Percentiles rank a stretch among this genome's conserved stretches.
These are phyloP conservation scores for Royoungia palumana DNA, from an alignment of 768 basidiomycete genomes.

Conservation along the genomic window DNA sequence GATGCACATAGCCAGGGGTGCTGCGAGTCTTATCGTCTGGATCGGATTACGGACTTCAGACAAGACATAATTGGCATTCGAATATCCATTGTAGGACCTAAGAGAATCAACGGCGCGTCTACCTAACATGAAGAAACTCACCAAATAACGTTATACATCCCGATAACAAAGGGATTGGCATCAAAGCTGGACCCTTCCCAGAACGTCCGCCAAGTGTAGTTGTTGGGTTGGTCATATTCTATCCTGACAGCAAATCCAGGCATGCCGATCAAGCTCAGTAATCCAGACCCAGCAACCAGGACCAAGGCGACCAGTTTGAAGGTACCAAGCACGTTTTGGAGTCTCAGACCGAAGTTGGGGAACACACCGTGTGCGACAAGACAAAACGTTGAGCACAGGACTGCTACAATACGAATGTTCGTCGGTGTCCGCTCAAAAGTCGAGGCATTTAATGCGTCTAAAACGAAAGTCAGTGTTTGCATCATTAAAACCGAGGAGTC, in stretches of 20 bases:
- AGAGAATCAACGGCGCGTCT: background rate
- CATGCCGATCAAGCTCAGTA: constrained; percentile 47
- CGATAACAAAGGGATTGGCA: constrained; percentile 58
- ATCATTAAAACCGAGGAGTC: background rate
- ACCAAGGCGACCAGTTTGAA: constrained; percentile 59
- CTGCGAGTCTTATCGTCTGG: constrained; percentile 66
- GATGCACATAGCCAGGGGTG: constrained; percentile 58
- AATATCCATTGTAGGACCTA: constrained; percentile 73
- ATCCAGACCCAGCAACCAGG: constrained; percentile 50
- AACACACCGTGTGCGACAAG: constrained; percentile 54
- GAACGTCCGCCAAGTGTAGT: constrained; percentile 55
- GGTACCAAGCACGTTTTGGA: constrained; percentile 62
- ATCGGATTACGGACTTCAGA: constrained; percentile 71
- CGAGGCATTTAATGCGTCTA: constrained; percentile 60
- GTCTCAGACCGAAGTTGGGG: constrained; percentile 51
- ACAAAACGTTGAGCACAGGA: constrained; percentile 54
- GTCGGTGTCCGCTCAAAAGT: constrained; percentile 41
- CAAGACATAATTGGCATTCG: constrained; percentile 71
- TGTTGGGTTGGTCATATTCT: constrained; percentile 51
- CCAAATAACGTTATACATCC: constrained; percentile 72
- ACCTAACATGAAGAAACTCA: constrained; percentile 20
- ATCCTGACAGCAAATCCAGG: constrained; percentile 48
- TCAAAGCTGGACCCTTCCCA: constrained; percentile 61
- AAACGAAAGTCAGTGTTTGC: background rate
- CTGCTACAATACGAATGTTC: constrained; percentile 51